Evolutionary conservation across 1,284 basidiomycete species (phyloP).

Genomic region (Uromyces viciae-fabae): DNA sequence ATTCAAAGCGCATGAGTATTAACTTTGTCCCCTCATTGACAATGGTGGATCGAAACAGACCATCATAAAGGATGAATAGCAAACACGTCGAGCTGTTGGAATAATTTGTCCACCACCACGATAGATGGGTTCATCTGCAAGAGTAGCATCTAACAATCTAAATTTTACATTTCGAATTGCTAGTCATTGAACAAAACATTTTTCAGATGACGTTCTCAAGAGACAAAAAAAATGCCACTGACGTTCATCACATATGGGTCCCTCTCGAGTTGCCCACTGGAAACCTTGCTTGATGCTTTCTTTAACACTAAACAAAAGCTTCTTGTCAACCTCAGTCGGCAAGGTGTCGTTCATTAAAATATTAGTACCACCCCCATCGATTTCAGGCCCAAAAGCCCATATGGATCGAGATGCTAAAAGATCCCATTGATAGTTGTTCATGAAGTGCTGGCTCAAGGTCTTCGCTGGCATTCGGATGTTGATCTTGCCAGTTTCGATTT

Average conservation of each 20-base stretch:
- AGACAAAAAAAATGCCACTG: conserved; percentile 57
- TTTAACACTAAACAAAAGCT: conserved; percentile 77
- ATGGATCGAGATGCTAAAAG: conserved; percentile 92
- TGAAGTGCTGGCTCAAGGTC: conserved; percentile 87
- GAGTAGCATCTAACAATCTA: conserved; percentile 81
- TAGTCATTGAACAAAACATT: conserved; percentile 53
- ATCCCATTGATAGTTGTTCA: conserved; percentile 98
- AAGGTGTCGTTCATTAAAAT: conserved; percentile 91
- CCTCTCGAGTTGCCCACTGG: conserved; percentile 97
- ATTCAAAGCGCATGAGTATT: neutral
- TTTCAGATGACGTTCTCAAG: neutral
- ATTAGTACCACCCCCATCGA: conserved; percentile 74
- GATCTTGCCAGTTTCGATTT: conserved; percentile 83
- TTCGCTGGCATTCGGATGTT: conserved; percentile 89
- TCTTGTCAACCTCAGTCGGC: conserved; percentile 93
- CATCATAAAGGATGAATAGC: conserved; percentile 98
- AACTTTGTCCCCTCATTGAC: neutral
- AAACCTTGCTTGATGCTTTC: conserved; percentile 98
- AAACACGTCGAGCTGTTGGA: conserved; percentile 91
- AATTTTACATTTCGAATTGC: conserved; percentile 99
- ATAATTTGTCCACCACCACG: conserved; percentile 98
- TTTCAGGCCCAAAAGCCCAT: conserved; percentile 99
- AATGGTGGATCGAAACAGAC: conserved; percentile 57
- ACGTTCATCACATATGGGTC: conserved; percentile 97
- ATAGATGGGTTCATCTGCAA: conserved; percentile 93